Percentiles rank a stretch among this genome's conserved stretches.
Conservation (phyloP, 2,329 filamentous ascomycete species). For the Aureobasidium namibiae region DNA sequence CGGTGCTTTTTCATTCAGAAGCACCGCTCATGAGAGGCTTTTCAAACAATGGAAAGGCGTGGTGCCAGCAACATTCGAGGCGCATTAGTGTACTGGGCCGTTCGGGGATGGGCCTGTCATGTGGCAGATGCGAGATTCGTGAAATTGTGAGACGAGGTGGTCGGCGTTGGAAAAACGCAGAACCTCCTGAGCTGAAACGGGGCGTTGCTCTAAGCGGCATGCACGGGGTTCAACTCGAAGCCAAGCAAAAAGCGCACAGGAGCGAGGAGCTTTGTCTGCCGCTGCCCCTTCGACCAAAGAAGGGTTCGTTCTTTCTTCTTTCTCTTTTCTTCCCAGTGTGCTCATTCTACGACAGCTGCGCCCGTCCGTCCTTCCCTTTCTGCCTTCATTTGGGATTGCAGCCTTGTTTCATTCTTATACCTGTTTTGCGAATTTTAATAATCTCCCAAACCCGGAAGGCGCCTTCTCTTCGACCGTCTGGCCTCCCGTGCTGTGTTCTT, state of each 20-base stretch:
- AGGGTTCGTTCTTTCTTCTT: conserved; percentile 5
- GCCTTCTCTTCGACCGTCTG: conserved; percentile 1
- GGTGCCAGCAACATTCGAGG: background rate
- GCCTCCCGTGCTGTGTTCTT: conserved; percentile 1
- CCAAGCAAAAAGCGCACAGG: background rate
- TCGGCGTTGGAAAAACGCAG: conserved; percentile 1
- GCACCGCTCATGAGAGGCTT: background rate
- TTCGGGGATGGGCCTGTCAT: background rate
- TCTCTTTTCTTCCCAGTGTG: conserved; percentile 8
- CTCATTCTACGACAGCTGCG: background rate
- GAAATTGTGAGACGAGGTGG: background rate
- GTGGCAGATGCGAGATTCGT: background rate
- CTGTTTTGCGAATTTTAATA: conserved; percentile 3
- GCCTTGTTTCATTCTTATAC: conserved; percentile 12
- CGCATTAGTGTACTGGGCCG: background rate
- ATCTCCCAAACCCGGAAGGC: conserved; percentile 1
- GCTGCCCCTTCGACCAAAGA: background rate
- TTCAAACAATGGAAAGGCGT: background rate
- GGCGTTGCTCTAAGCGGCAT: background rate
- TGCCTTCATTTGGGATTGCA: conserved; percentile 11
- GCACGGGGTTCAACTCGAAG: background rate
- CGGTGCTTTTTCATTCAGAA: conserved; percentile 2
- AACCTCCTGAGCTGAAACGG: background rate
- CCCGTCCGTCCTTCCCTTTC: conserved; percentile 8
- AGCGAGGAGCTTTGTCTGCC: conserved; percentile 9